Evolutionary conservation across 257 asterid genomes (phyloP).

Genomic region (Craterostigma plantagineum): DNA sequence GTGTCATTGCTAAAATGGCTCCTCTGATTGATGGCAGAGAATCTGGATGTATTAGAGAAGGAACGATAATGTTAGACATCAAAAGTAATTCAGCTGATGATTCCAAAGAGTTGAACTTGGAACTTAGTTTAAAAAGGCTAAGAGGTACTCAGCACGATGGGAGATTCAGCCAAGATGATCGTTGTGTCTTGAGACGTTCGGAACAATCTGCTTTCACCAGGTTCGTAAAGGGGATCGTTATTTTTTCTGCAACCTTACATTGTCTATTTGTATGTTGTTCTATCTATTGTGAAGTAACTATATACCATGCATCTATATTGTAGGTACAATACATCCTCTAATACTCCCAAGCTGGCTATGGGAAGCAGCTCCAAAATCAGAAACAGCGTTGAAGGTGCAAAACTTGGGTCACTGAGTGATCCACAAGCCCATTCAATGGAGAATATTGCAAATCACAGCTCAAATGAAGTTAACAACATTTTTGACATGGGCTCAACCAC

Average conservation of each 20-base stretch:
- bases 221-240: constrained; percentile 21
- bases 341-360: constrained; percentile 19
- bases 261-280: constrained; percentile 5
- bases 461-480: constrained; percentile 39
- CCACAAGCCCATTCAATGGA: constrained; percentile 22
- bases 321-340: constrained; percentile 58
- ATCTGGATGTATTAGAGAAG: constrained; percentile 29
- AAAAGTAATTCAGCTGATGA: constrained; percentile 15
- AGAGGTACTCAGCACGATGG: constrained; percentile 37
- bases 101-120: constrained; percentile 20
- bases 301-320: no score
- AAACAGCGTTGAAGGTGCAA: constrained; percentile 28
- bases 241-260: constrained; percentile 2
- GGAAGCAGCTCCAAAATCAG: constrained; percentile 29
- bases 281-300: no score
- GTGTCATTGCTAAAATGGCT: no score
- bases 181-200: constrained; percentile 38
- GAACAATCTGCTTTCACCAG: constrained; percentile 84
- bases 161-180: constrained; percentile 32
- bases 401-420: constrained; percentile 21
- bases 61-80: constrained; percentile 16
- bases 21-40: constrained; percentile 12
- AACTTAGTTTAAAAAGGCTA: constrained; percentile 47
- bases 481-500: constrained; percentile 53
- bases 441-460: constrained; percentile 24